A percentile compares a stretch with the other conserved stretches of the same genome.
phyloP scores from a whole-genome alignment of 2,329 filamentous ascomycete genomes.

The Ascochyta pisi region DNA sequence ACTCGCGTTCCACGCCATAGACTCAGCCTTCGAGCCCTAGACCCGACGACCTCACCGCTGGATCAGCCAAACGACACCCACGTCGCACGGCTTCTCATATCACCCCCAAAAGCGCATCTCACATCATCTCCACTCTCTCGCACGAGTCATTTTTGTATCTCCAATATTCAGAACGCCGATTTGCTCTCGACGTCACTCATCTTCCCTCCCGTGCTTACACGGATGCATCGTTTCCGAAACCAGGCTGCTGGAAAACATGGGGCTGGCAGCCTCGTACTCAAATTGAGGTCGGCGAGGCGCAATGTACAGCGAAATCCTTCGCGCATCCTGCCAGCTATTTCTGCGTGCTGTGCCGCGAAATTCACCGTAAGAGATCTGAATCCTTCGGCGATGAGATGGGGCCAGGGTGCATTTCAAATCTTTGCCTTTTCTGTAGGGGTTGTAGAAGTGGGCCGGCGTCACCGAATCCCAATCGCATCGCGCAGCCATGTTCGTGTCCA shows the following conservation, averaged over 20 bases:
- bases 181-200: constrained; percentile 5
- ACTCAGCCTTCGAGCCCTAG: constrained; percentile 7
- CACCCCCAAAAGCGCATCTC: constrained; percentile 4
- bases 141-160: constrained; percentile 13
- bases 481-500: constrained; percentile 14
- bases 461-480: not conserved
- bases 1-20: constrained; percentile 9
- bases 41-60: constrained; percentile 14
- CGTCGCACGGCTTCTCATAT: constrained; percentile 6
- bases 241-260: constrained; percentile 5
- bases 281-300: constrained; percentile 13
- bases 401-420: constrained; percentile 10
- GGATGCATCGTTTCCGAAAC: constrained; percentile 3
- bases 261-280: constrained; percentile 8
- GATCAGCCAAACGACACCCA: constrained; percentile 14
- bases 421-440: constrained; percentile 1
- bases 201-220: constrained; percentile 4
- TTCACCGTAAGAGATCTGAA: not conserved
- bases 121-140: constrained; percentile 18
- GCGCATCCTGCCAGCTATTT: constrained; percentile 10
- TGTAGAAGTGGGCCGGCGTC: not conserved
- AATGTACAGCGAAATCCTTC: constrained; percentile 12
- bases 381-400: constrained; percentile 8
- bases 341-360: constrained; percentile 3
- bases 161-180: constrained; percentile 13